Conservation (phyloP, 805 yeast species). For the Wickerhamiella alocasiicola region DNA sequence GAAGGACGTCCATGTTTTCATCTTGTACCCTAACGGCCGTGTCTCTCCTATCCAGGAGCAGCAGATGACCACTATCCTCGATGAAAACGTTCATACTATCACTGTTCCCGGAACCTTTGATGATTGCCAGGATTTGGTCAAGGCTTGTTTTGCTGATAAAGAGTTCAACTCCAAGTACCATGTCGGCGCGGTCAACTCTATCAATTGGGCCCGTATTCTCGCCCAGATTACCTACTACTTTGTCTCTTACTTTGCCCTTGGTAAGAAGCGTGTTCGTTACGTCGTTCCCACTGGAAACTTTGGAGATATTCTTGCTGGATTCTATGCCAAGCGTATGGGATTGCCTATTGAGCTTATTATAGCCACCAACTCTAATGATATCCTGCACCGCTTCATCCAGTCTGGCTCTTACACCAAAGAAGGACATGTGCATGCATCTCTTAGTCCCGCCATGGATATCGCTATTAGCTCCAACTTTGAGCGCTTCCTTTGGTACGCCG, state of each 20-base stretch:
- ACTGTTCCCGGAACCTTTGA: slow-evolving; percentile 95
- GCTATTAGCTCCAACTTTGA: slow-evolving; percentile 91
- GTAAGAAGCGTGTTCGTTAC: slow-evolving; percentile 41
- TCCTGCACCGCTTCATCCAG: slow-evolving; percentile 81
- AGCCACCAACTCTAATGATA: slow-evolving; percentile 94
- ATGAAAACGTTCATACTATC: slow-evolving; percentile 83
- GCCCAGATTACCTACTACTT: slow-evolving; percentile 97
- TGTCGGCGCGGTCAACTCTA: slow-evolving; percentile 95
- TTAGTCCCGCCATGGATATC: slow-evolving; percentile 98
- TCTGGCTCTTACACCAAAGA: slow-evolving; percentile 74
- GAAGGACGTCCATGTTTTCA: slow-evolving; percentile 94
- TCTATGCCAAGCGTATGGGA: slow-evolving; percentile 90
- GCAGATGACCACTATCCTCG: slow-evolving; percentile 96
- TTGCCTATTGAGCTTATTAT: slow-evolving; percentile 79
- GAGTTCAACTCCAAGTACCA: slow-evolving; percentile 83
- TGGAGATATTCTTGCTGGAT: slow-evolving; percentile 96
- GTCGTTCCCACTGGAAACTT: slow-evolving; percentile 98
- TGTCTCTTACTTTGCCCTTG: slow-evolving; percentile 71
- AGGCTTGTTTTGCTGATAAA: slow-evolving; percentile 78
- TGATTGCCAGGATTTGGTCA: slow-evolving; percentile 95
- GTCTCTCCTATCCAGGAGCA: slow-evolving; percentile 96
- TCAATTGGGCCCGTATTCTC: slow-evolving; percentile 97
- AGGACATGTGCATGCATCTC: slow-evolving; percentile 65
- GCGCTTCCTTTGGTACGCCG: slow-evolving; percentile 88
- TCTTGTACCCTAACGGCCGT: slow-evolving; percentile 92